These are phyloP conservation scores for Raffaelea ambrosiae DNA, from an alignment of 2,329 filamentous ascomycete species.

Conservation along the genomic window DNA sequence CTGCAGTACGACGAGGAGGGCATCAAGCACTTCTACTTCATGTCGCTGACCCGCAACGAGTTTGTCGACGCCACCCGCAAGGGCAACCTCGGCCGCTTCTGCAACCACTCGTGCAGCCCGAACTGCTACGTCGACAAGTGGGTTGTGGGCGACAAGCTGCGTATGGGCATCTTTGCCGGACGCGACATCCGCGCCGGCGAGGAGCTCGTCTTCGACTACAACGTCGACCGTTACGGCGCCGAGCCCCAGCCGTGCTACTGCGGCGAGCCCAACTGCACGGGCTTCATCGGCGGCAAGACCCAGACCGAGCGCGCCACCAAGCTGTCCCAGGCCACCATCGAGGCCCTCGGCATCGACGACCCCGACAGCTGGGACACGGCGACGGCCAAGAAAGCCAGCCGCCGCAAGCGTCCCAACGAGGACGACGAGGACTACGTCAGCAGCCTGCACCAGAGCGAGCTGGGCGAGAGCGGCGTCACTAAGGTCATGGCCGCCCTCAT, in stretches of 20 bases:
- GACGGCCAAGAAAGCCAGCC: slow-evolving; percentile 71
- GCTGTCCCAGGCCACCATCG: slow-evolving; percentile 78
- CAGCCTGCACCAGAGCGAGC: slow-evolving; percentile 68
- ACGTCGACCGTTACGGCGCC: slow-evolving; percentile 94
- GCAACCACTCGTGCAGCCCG: slow-evolving; percentile 97
- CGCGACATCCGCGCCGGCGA: slow-evolving; percentile 80
- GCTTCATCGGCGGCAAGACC: slow-evolving; percentile 95
- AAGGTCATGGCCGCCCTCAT: slow-evolving; percentile 95
- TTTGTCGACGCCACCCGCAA: slow-evolving; percentile 97
- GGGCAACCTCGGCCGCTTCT: slow-evolving; percentile 92
- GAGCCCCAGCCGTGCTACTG: slow-evolving; percentile 97
- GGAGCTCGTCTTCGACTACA: slow-evolving; percentile 98
- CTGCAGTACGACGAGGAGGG: slow-evolving; percentile 89
- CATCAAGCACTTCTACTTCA: slow-evolving; percentile 99
- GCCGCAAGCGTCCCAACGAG: slow-evolving; percentile 85
- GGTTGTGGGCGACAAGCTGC: slow-evolving; percentile 93
- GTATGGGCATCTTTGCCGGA: slow-evolving; percentile 97
- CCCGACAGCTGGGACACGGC: slow-evolving; percentile 85
- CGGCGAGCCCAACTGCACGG: slow-evolving; percentile 86
- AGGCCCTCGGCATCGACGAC: slow-evolving; percentile 92
- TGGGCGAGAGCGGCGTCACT: slow-evolving; percentile 76
- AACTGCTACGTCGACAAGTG: slow-evolving; percentile 99
- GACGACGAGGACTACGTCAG: slow-evolving; percentile 95
- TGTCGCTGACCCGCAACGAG: slow-evolving; percentile 93
- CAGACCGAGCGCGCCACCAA: slow-evolving; percentile 95